Conservation (phyloP, 176 grass and related monocot species). For the Carex pumila region DNA sequence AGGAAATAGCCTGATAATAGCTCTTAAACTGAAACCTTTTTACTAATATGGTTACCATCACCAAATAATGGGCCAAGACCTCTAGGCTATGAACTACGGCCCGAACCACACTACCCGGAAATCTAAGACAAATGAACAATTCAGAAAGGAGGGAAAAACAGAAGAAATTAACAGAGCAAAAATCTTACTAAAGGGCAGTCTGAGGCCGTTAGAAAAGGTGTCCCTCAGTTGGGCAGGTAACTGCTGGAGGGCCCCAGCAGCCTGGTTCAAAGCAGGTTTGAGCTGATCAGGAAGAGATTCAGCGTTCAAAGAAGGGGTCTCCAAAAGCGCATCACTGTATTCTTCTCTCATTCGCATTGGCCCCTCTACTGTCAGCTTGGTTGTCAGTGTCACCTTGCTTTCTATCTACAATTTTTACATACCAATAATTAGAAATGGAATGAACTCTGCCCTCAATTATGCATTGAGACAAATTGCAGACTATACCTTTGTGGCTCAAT, state of each 20-base stretch:
- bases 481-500: not conserved
- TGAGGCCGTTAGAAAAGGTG: constrained; percentile 70
- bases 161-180: not conserved
- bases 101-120: not conserved
- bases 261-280: constrained; percentile 59
- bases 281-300: constrained; percentile 77
- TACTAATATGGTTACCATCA: not conserved
- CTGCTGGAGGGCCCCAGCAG: constrained; percentile 59
- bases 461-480: not conserved
- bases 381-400: constrained; percentile 75
- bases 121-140: not conserved
- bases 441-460: not conserved
- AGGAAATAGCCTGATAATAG: not conserved
- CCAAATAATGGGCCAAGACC: not conserved
- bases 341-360: constrained; percentile 93
- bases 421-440: not conserved
- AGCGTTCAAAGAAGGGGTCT: constrained; percentile 62
- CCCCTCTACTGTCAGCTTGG: constrained; percentile 73
- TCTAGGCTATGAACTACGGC: not conserved
- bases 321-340: constrained; percentile 58
- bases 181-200: constrained; percentile 79
- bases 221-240: constrained; percentile 72
- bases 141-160: not conserved
- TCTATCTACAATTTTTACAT: constrained; percentile 48
- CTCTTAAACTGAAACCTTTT: not conserved